phyloP scores from a whole-genome alignment of 2,329 filamentous ascomycete species.

The Hymenoscyphus salicellus region DNA sequence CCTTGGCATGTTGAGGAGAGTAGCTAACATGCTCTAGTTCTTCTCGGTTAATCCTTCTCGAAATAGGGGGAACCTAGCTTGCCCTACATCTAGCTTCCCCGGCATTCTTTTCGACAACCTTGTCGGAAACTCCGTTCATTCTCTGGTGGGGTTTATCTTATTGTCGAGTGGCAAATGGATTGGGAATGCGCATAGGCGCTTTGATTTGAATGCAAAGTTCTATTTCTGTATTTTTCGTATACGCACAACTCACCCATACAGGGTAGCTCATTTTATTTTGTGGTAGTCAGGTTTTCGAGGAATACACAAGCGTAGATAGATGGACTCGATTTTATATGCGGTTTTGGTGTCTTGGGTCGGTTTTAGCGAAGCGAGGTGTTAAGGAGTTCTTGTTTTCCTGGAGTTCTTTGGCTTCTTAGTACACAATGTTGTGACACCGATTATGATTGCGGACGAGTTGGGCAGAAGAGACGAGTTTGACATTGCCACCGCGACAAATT shows the following conservation, averaged over 20 bases:
- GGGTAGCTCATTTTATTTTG: not conserved
- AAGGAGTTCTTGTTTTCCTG: not conserved
- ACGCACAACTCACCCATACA: not conserved
- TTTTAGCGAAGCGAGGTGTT: constrained; percentile 1
- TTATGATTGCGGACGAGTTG: not conserved
- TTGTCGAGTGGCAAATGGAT: not conserved
- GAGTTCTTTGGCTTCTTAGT: not conserved
- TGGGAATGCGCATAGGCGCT: not conserved
- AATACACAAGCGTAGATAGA: not conserved
- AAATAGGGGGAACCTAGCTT: not conserved
- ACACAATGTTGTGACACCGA: not conserved
- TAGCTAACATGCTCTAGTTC: not conserved
- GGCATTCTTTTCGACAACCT: not conserved
- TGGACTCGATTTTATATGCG: not conserved
- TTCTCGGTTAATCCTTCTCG: not conserved
- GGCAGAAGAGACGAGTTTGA: not conserved
- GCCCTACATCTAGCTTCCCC: too few species aligned
- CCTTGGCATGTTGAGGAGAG: not conserved
- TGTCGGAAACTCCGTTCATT: not conserved
- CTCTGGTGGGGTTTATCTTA: too few species aligned
- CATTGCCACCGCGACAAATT: not conserved
- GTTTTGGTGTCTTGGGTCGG: not conserved
- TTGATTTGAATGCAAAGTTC: not conserved
- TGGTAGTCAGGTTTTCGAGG: not conserved
- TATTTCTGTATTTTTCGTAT: constrained; percentile 2